Base-by-base conservation (phyloP, 139 green algal species). In the Chlorella vulgaris region DNA sequence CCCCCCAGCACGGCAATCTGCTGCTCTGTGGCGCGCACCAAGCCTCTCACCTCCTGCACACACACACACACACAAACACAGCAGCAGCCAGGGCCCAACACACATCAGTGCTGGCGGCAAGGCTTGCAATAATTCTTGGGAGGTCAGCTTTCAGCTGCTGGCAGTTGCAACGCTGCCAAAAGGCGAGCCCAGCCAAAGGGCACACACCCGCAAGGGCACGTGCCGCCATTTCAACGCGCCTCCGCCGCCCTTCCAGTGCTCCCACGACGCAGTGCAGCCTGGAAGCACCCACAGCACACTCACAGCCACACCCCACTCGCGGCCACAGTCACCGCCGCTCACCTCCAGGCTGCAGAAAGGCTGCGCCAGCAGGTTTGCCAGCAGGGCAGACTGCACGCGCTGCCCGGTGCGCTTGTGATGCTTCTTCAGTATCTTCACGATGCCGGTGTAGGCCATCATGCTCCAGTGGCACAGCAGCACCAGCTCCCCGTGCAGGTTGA, bases 401-500 rank as follows among this genome's bases (percentile, higher is more conserved):
- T 78, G 71, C 31, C 71, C 71, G 33, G 71, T 78, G 47, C 71
- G 71, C 71, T 78, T 78, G 51, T 78, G 33, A 50, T 78, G 71
- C 71, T 78, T 78, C 50, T 78, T 78, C 50, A 78, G 33, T 31
- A 78, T 78, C 70, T 78, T 78, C n/a, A 78, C 71, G 7, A 78
- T 78, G 31, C 71, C 71, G 2, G 71, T 78, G 33, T 78, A 78
- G 29, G 71, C 71, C 15, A 28, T 53, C 71, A 78, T 78, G 71
- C 31, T 51, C 71, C 71, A 78, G 71, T 78, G 71, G 71, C 71
- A 78, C 33, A 78, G 71, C 71, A 78, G 71, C 71, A 78, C 71
- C 50, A 78, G 71, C 71, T 78, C 71, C 22, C 71, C 71, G 51
- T 78, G 71, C 71, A 78, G 51, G 71, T 78, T 67, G 31, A 78